Base-by-base conservation (phyloP, 176 grass and related monocot species). In the Elaeis guineensis region DNA sequence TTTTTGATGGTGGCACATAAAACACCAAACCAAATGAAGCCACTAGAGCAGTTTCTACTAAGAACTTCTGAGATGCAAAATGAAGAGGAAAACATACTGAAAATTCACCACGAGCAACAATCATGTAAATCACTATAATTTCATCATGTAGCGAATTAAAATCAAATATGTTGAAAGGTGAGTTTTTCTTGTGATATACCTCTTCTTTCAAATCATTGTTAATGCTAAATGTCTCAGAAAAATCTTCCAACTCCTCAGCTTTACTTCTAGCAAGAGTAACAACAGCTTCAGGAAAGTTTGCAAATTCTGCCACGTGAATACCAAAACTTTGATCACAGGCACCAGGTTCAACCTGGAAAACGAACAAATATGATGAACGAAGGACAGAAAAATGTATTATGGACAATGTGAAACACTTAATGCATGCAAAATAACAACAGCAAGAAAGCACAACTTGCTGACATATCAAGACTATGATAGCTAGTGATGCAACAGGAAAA, bases 321-420 rank as follows among this genome's bases (percentile, higher is more conserved):
- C 91, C 91, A 60, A 96, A 96, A 77, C 91, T 96, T 79, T 96
- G 91, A 78, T 96, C 91, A 52, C 91, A 96, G 50, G 83, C 78
- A 53, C 91, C 91, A 16, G 80, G 91, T 78, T 96, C 86, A 73
- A 96, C 86, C 91, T 96, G 59, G 48, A 75, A 77, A 67, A 75
- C 35, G 9, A 83, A 39, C n/a, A 77, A 17, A 44, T 44, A 11
- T 44, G 35, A 44, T 65, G 5, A 1, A 25, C 52, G 75, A 53
- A 16, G 21, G 53, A 63, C 11, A 72, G 24, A 52, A 52, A 25
- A 49, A 8, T 14, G 72, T 11, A 15, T 14, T 19, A 22, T 8
- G 21, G 52, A 1, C 21, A 22, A 49, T 49, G 4, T 49, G 5
- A 23, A 50, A 66, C 28, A 6, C 5, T 30, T 30, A 30, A 30